Evolutionary conservation across 495 filamentous ascomycete genomes (phyloP).

Genomic region (Podospora appendiculata): DNA sequence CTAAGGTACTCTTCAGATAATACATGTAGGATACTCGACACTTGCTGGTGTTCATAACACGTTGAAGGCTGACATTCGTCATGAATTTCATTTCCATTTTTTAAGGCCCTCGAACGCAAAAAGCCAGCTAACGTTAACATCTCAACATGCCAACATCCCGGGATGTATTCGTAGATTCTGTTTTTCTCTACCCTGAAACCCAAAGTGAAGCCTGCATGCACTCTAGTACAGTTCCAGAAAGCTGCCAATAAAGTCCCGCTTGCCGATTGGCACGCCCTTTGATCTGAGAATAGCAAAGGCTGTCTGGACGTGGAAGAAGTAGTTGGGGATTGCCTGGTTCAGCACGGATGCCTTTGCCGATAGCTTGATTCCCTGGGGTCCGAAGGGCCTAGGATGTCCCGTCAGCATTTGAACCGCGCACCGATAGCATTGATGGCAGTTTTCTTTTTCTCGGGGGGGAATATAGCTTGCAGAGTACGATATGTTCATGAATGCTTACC

Average conservation of each 20-base stretch:
- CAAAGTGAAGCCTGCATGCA: no score
- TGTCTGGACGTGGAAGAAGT: constrained; percentile 50
- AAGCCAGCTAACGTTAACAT: no score
- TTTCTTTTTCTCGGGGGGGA: not conserved
- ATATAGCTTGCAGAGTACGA: no score
- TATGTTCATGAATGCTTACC: not conserved
- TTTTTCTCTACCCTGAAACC: no score
- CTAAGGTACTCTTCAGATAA: no score
- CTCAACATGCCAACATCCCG: no score
- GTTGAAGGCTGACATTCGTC: no score
- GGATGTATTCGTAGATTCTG: no score
- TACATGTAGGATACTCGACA: no score
- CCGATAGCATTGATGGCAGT: not conserved
- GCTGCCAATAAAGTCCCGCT: constrained; percentile 39
- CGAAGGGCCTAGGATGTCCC: not conserved
- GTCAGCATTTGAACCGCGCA: not conserved
- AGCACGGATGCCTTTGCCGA: constrained; percentile 19
- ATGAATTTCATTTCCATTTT: no score
- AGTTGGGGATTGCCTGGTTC: constrained; percentile 43
- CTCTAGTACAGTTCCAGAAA: constrained; percentile 10
- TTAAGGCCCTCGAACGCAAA: no score
- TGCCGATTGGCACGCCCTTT: constrained; percentile 50
- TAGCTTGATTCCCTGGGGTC: not conserved
- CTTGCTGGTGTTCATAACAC: no score
- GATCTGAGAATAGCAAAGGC: constrained; percentile 47